Percentiles rank a stretch among this genome's conserved stretches.
These are phyloP conservation scores for Sesbania bispinosa DNA, from an alignment of 306 rosid species.

Conservation along the genomic window DNA sequence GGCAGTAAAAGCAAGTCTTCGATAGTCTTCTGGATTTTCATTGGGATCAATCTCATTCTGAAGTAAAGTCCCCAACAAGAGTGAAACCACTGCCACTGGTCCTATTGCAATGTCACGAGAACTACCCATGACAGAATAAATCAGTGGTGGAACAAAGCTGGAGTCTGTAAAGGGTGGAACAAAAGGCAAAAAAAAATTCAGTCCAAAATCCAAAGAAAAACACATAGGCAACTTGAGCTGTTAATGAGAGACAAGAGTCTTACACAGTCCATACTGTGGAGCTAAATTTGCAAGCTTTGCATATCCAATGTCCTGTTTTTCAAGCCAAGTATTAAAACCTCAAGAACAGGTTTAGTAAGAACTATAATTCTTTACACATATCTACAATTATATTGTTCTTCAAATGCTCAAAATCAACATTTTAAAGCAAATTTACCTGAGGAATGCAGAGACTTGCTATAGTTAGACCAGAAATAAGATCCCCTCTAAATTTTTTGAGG, in stretches of 20 bases:
- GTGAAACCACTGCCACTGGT: slow-evolving; percentile 96
- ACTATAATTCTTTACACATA: background rate
- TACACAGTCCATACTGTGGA: slow-evolving; percentile 93
- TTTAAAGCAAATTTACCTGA: slow-evolving; percentile 56
- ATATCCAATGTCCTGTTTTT: slow-evolving; percentile 84
- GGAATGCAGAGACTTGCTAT: slow-evolving; percentile 99
- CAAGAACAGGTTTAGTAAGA: background rate
- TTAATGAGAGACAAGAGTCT: slow-evolving; percentile 28
- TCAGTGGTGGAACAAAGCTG: slow-evolving; percentile 89
- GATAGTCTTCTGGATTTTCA: slow-evolving; percentile 49
- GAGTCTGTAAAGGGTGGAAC: slow-evolving; percentile 55
- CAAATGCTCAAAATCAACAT: background rate
- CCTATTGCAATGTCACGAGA: slow-evolving; percentile 97
- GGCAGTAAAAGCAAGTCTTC: slow-evolving; percentile 86
- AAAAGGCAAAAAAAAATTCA: slow-evolving; percentile 25
- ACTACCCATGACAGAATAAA: slow-evolving; percentile 94
- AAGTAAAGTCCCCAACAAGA: slow-evolving; percentile 84
- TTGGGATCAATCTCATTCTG: slow-evolving; percentile 66
- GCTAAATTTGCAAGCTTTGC: slow-evolving; percentile 86
- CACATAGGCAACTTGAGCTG: background rate
- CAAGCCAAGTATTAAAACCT: slow-evolving; percentile 26
- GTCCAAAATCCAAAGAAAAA: slow-evolving; percentile 6
- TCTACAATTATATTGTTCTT: background rate
- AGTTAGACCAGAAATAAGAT: slow-evolving; percentile 81
- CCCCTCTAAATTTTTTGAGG: slow-evolving; percentile 69